Percentiles rank a stretch among this genome's conserved stretches.
Conservation (phyloP, 768 basidiomycete species). For the Suillus subaureus region DNA sequence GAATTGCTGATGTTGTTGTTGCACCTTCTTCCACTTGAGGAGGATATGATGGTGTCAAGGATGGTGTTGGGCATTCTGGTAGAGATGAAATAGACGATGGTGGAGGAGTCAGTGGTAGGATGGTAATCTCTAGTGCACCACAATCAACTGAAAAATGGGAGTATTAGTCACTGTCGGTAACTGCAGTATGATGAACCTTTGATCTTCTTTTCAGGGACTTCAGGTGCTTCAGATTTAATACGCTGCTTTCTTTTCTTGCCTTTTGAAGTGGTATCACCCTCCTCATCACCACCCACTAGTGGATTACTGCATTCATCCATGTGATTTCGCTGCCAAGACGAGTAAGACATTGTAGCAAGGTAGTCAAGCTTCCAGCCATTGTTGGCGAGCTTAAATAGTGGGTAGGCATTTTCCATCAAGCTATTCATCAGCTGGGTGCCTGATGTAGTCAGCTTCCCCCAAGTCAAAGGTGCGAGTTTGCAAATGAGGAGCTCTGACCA, state of each 20-base stretch:
- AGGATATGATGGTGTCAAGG: too few species aligned
- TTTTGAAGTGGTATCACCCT: not conserved
- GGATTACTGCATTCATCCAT: not conserved
- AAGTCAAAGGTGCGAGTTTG: too few species aligned
- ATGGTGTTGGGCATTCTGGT: not conserved
- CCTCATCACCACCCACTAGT: slow-evolving; percentile 4
- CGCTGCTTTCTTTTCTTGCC: not conserved
- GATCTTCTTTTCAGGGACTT: not conserved
- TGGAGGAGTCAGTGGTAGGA: too few species aligned
- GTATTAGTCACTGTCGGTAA: not conserved
- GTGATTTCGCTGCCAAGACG: slow-evolving; percentile 2
- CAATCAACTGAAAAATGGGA: not conserved
- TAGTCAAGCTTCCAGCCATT: slow-evolving; percentile 13
- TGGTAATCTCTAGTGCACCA: not conserved
- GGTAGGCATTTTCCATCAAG: too few species aligned
- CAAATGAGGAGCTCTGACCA: too few species aligned
- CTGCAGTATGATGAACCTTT: not conserved
- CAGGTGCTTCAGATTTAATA: not conserved
- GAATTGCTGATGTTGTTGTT: too few species aligned
- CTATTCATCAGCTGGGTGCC: too few species aligned
- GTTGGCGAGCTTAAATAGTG: slow-evolving; percentile 6
- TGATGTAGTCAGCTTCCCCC: too few species aligned
- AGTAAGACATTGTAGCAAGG: not conserved
- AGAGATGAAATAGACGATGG: too few species aligned
- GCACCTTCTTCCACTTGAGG: too few species aligned